Base-by-base conservation (phyloP, 2,329 filamentous ascomycete genomes). In the Trichoderma aggressivum region DNA sequence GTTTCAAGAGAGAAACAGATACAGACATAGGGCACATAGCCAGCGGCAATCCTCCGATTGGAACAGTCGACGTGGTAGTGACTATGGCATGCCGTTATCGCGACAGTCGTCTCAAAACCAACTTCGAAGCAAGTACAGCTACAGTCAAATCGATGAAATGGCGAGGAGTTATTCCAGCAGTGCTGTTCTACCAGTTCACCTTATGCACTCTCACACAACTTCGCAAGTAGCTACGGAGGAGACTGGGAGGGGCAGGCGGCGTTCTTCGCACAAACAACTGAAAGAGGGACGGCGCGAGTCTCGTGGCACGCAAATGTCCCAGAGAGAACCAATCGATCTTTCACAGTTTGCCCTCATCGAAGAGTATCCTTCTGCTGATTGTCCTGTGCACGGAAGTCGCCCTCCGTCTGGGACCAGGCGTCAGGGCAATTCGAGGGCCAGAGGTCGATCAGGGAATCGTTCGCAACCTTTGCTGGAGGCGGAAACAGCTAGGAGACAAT, bases 341-440 rank as follows among this genome's bases (percentile, higher is more conserved):
- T 75, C 75, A 4, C 75, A 75, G 34, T 76, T 75, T 30, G 39
- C 58, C 2, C 63, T 76, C 39, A 76, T 76, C 47, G 75, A 76
- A 59, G 75, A 76, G 21, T 75, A 74, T 36, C 73, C 72, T 24
- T 76, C 75, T 16, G 55, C 70, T 5, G 74, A 66, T 28, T 76
- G 75, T 26, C 75, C 75, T 4, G 53, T 76, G 7, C 75, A 76
- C 67, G 75, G 75, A 16, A 72, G 69, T 10, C 71, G 73, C 21
- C 74, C 75, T 58, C 71, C 65, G 21, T 75, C 75, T 11, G 72
- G 71, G 59, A 67, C 71, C 34, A 55, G 71, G 8, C 68, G 56
- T 30, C 56, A 70, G 10, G 47, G 62, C 34, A 65, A 39, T 26
- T 74, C 74, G 1, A 67, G 65, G 24, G 65, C 50, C 16, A 70